A percentile compares a stretch with the other conserved stretches of the same genome.
phyloP scores from a whole-genome alignment of 768 basidiomycete species.

The Termitomyces titanicus region DNA sequence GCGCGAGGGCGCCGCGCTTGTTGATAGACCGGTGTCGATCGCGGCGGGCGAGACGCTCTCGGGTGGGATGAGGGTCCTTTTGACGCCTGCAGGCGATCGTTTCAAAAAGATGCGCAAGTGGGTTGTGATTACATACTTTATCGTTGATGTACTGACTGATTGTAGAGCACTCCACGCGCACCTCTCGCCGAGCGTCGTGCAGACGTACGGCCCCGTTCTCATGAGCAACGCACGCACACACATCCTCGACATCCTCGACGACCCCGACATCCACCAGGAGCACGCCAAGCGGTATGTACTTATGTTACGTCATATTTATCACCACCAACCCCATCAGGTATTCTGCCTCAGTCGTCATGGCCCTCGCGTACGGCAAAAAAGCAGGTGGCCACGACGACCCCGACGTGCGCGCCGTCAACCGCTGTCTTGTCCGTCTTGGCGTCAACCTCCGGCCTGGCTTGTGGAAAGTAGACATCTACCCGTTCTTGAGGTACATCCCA shows the following conservation, averaged over 20 bases:
- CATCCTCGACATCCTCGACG: slow-evolving; percentile 39
- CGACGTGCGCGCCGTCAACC: slow-evolving; percentile 42
- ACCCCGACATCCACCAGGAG: slow-evolving; percentile 46
- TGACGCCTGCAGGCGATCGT: slow-evolving; percentile 53
- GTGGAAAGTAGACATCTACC: slow-evolving; percentile 46
- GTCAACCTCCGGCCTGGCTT: slow-evolving; percentile 39
- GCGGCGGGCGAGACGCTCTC: slow-evolving; percentile 58
- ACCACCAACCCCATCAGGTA: slow-evolving; percentile 27
- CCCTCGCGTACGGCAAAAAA: slow-evolving; percentile 44
- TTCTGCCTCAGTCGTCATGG: slow-evolving; percentile 47
- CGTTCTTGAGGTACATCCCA: slow-evolving; percentile 47
- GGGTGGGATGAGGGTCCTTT: slow-evolving; percentile 53
- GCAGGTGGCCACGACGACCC: slow-evolving; percentile 41
- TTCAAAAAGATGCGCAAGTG: slow-evolving; percentile 62
- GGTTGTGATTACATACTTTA: too few relatives aligned
- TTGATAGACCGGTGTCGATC: slow-evolving; percentile 52
- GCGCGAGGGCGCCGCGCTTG: slow-evolving; percentile 54
- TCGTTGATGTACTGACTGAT: too few relatives aligned
- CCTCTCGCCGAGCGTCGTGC: slow-evolving; percentile 49
- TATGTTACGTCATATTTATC: not conserved
- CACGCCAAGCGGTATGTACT: slow-evolving; percentile 38
- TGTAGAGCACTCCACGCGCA: slow-evolving; percentile 61
- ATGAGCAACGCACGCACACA: slow-evolving; percentile 41
- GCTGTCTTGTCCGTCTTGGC: slow-evolving; percentile 42
- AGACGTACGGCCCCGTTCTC: slow-evolving; percentile 46